A percentile compares a stretch with the other conserved stretches of the same genome.
Evolutionary conservation across 2,329 filamentous ascomycete genomes (phyloP).

Genomic region (Stachybotrys echinatus): DNA sequence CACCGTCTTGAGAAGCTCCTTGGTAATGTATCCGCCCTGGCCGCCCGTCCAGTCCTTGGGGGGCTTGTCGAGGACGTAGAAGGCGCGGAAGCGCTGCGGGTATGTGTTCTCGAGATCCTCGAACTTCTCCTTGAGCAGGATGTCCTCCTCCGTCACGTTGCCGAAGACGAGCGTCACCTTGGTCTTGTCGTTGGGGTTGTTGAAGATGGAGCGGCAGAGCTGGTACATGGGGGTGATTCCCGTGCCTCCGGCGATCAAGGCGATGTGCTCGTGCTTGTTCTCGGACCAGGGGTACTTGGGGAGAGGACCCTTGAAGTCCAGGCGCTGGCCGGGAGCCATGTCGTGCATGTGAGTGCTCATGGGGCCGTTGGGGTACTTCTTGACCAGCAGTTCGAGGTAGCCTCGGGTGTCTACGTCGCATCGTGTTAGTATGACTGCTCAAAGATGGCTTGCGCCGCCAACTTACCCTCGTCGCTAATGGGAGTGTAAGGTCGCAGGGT

Average conservation of each 20-base stretch:
- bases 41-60: conserved; percentile 71
- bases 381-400: conserved; percentile 83
- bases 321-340: conserved; percentile 73
- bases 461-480: conserved; percentile 73
- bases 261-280: conserved; percentile 92
- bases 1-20: conserved; percentile 92
- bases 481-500: conserved; percentile 92
- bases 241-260: conserved; percentile 86
- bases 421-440: conserved; percentile 7
- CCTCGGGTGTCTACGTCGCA: conserved; percentile 60
- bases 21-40: conserved; percentile 71
- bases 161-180: conserved; percentile 95
- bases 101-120: conserved; percentile 88
- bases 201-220: conserved; percentile 85
- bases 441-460: background rate
- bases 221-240: conserved; percentile 99
- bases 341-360: conserved; percentile 89
- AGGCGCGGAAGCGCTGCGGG: conserved; percentile 90
- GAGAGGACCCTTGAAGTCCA: conserved; percentile 92
- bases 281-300: conserved; percentile 85
- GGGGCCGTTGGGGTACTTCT: conserved; percentile 82
- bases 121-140: conserved; percentile 82
- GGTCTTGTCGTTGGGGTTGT: conserved; percentile 93
- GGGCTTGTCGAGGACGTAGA: conserved; percentile 87
- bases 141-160: conserved; percentile 85